phyloP scores from a whole-genome alignment of 2,329 filamentous ascomycete species.

The Ophiocordyceps camponoti-floridani region DNA sequence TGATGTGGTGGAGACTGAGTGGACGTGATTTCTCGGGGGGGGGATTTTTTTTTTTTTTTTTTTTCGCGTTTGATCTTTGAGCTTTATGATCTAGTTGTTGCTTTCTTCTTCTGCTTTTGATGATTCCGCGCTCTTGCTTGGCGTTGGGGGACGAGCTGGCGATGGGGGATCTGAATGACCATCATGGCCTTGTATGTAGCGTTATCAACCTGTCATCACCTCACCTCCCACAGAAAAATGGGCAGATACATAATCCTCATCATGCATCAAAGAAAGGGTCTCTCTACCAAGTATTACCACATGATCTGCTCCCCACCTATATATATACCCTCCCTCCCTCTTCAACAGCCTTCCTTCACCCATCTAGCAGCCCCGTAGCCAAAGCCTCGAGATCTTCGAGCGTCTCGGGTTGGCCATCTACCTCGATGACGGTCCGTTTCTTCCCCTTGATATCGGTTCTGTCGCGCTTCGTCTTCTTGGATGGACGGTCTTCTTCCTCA shows the following conservation, averaged over 20 bases:
- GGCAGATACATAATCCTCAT: no score
- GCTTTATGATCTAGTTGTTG: neutral
- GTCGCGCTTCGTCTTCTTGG: constrained; percentile 41
- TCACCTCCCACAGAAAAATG: neutral
- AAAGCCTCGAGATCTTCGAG: constrained; percentile 63
- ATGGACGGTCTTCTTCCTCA: constrained; percentile 14
- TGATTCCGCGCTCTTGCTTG: neutral
- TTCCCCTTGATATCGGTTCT: constrained; percentile 13
- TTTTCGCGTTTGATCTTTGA: neutral
- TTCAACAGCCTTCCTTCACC: constrained; percentile 7
- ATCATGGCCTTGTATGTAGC: neutral
- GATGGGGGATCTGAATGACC: neutral
- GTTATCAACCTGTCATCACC: no score
- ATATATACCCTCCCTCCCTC: neutral
- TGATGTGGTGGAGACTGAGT: neutral
- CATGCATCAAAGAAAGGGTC: no score
- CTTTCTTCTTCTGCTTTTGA: neutral
- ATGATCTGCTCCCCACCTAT: neutral
- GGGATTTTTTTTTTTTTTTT: neutral
- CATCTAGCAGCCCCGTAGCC: constrained; percentile 52
- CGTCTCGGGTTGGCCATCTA: constrained; percentile 54
- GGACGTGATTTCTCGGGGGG: neutral
- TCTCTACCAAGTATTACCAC: no score
- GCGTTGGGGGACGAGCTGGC: neutral
- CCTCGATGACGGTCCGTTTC: constrained; percentile 26